phyloP scores from a whole-genome alignment of 306 rosid genomes.

The Delonix regia region DNA sequence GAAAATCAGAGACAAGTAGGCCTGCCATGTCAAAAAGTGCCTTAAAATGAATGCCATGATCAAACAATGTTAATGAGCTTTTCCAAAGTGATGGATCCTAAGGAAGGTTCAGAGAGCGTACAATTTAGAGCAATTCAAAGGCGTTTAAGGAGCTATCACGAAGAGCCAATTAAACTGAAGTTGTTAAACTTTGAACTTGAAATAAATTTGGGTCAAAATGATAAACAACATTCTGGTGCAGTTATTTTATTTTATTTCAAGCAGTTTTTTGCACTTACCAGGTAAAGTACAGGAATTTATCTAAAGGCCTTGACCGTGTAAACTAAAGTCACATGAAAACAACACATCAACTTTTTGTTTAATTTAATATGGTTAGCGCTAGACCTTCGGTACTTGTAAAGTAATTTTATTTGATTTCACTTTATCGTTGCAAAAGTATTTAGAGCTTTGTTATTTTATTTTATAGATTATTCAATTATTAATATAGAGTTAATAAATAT shows the following conservation, averaged over 20 bases:
- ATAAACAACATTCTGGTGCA: not conserved
- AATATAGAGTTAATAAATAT: not conserved
- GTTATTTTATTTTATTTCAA: not conserved
- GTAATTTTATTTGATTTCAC: not conserved
- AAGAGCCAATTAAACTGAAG: not conserved
- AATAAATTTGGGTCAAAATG: not conserved
- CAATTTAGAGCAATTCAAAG: conserved; percentile 26
- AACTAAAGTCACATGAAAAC: not conserved
- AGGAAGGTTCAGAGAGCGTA: not conserved
- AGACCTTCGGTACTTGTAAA: not conserved
- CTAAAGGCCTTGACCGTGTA: not conserved
- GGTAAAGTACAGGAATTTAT: not conserved
- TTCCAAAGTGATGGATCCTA: not conserved
- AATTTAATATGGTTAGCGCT: not conserved
- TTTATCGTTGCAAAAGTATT: not conserved
- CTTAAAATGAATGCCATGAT: not conserved
- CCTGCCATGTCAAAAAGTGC: not conserved
- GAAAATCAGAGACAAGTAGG: not conserved
- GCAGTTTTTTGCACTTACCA: not conserved
- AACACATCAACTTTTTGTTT: not conserved
- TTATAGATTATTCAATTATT: not conserved
- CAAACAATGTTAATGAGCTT: not conserved
- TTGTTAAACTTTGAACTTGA: not conserved
- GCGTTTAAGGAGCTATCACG: not conserved
- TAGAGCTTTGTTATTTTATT: not conserved